These are phyloP conservation scores for Trypanosomatidae sp. DNA, from an alignment of 208 protist genomes.

Conservation along the genomic window DNA sequence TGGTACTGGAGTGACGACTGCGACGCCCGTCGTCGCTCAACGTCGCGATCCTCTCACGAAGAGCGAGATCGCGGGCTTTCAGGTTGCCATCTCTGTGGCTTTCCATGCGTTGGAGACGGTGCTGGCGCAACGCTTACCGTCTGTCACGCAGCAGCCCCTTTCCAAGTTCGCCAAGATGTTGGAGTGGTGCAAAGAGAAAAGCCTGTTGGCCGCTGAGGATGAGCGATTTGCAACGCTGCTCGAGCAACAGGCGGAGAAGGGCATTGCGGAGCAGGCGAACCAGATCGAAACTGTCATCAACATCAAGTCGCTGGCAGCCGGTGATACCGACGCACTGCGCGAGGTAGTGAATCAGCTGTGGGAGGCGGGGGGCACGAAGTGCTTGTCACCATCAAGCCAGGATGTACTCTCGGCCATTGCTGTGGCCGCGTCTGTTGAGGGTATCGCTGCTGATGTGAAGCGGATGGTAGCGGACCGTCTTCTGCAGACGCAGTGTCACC, in stretches of 20 bases:
- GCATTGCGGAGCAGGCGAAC: conserved; percentile 42
- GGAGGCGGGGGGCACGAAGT: conserved; percentile 31
- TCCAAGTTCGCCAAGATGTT: conserved; percentile 55
- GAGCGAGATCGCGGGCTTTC: conserved; percentile 42
- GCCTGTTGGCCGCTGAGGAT: conserved; percentile 35
- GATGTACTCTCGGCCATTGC: conserved; percentile 84
- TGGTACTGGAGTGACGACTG: not conserved
- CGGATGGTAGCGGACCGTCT: conserved; percentile 49
- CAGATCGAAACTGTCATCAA: conserved; percentile 80
- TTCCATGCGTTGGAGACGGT: conserved; percentile 35
- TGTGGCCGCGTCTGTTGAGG: conserved; percentile 32
- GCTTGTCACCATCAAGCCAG: conserved; percentile 59
- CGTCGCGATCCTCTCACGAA: conserved; percentile 20
- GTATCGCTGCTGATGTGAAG: conserved; percentile 40
- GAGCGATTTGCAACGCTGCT: conserved; percentile 30
- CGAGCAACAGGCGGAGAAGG: conserved; percentile 36
- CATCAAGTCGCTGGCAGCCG: conserved; percentile 56
- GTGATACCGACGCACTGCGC: conserved; percentile 44
- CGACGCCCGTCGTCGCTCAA: not conserved
- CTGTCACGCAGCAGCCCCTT: conserved; percentile 46
- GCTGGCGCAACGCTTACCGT: conserved; percentile 24
- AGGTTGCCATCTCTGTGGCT: conserved; percentile 22
- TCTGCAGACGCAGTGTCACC: conserved; percentile 45
- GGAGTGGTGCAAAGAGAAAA: conserved; percentile 49
- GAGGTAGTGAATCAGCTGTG: conserved; percentile 56